A percentile compares a stretch with the other conserved stretches of the same genome.
phyloP scores from a whole-genome alignment of 148 eudicot genomes.

The Euryodendron excelsum region DNA sequence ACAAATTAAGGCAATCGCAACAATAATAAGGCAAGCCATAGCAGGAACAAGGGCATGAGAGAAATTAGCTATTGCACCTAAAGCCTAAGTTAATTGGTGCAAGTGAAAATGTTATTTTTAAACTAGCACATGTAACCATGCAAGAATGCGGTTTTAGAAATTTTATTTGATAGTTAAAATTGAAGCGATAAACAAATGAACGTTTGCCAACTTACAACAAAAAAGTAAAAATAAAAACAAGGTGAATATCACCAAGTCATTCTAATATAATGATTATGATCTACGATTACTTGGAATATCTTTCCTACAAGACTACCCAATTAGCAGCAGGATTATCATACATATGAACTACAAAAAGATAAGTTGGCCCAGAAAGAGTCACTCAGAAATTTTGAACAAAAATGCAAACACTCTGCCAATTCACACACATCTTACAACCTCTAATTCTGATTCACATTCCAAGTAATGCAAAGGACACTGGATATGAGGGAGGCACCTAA shows the following conservation, averaged over 20 bases:
- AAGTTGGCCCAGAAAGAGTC: not conserved
- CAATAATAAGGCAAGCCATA: not conserved
- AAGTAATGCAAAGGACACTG: not conserved
- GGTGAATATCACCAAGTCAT: not conserved
- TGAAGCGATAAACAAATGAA: not conserved
- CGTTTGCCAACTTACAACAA: not conserved
- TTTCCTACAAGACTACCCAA: not conserved
- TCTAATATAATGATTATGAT: not conserved
- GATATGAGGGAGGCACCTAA: not conserved
- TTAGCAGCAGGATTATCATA: not conserved
- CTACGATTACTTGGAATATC: not conserved
- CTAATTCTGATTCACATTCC: not conserved
- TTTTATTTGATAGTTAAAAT: not conserved
- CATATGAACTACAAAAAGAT: not conserved
- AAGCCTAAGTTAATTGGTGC: not conserved
- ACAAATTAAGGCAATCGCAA: not conserved
- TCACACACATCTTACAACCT: not conserved
- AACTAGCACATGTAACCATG: not conserved
- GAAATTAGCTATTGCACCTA: not conserved
- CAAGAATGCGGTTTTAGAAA: not conserved
- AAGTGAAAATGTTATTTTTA: not conserved
- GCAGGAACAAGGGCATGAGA: not conserved
- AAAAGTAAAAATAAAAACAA: not conserved
- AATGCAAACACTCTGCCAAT: not conserved
- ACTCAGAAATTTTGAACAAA: not conserved